phyloP scores from a whole-genome alignment of 352 stramenopile species.

The Halophytophthora polymorphica region DNA sequence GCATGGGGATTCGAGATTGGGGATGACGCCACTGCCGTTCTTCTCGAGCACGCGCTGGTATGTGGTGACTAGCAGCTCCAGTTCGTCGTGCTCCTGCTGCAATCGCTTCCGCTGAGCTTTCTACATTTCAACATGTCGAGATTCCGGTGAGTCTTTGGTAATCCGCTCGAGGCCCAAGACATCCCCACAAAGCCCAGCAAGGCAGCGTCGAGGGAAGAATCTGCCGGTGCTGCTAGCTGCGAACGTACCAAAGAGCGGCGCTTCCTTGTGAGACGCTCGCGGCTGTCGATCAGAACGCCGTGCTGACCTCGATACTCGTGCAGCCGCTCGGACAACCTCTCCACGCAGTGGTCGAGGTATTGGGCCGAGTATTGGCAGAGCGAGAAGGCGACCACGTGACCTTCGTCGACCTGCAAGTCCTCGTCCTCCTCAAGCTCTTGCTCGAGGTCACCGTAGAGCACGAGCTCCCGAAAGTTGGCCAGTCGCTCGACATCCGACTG shows the following conservation, averaged over 20 bases:
- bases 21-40: constrained; percentile 5
- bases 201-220: too few relatives aligned
- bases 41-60: constrained; percentile 52
- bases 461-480: constrained; percentile 42
- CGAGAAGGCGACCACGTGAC: constrained; percentile 46
- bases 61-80: constrained; percentile 48
- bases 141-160: neutral
- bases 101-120: constrained; percentile 37
- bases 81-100: constrained; percentile 47
- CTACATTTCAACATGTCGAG: constrained; percentile 7
- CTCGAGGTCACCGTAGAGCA: constrained; percentile 54
- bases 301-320: constrained; percentile 43
- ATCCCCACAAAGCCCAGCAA: too few relatives aligned
- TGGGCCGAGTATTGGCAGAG: constrained; percentile 60
- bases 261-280: constrained; percentile 14
- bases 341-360: constrained; percentile 65
- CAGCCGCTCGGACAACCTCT: constrained; percentile 30
- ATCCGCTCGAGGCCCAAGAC: too few relatives aligned
- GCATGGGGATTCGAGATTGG: neutral
- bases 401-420: constrained; percentile 48
- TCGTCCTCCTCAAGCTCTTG: constrained; percentile 48
- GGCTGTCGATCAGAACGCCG: constrained; percentile 11
- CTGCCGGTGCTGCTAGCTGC: too few relatives aligned
- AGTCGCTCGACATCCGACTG: constrained; percentile 57
- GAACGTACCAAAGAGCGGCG: constrained; percentile 28